Evolutionary conservation across 2,329 filamentous ascomycete species (phyloP).

Genomic region (Cephalotrichum gorgonifer): DNA sequence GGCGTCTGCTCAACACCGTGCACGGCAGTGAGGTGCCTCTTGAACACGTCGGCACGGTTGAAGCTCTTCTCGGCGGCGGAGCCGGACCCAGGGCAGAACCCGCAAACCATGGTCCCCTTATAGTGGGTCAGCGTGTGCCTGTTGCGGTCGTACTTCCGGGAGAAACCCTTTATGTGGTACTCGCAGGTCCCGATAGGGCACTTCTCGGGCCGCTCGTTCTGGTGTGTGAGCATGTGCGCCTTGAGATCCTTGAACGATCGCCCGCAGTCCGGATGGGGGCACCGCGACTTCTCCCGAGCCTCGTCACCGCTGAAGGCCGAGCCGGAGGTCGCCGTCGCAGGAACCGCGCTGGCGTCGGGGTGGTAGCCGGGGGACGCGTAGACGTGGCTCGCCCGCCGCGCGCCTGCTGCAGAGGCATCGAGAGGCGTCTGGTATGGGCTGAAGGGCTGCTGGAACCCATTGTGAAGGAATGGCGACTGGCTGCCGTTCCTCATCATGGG

Average conservation of each 20-base stretch:
- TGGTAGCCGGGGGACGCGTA: constrained; percentile 50
- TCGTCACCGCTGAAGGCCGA: constrained; percentile 54
- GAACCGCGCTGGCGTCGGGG: constrained; percentile 37
- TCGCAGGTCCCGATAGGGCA: constrained; percentile 88
- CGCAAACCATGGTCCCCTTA: constrained; percentile 95
- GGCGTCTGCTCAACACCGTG: constrained; percentile 90
- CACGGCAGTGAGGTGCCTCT: constrained; percentile 81
- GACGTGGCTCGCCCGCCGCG: constrained; percentile 56
- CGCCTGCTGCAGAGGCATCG: constrained; percentile 18
- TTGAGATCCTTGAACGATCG: constrained; percentile 84
- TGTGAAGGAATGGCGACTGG: constrained; percentile 57
- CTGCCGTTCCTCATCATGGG: constrained; percentile 40
- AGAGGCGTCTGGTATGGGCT: constrained; percentile 38
- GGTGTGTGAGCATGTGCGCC: constrained; percentile 90
- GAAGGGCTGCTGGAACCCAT: constrained; percentile 43
- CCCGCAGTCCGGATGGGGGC: constrained; percentile 75
- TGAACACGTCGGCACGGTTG: constrained; percentile 92
- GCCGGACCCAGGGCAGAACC: constrained; percentile 83
- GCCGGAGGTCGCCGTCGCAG: too few species aligned
- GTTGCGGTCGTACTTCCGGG: constrained; percentile 94
- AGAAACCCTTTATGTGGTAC: constrained; percentile 86
- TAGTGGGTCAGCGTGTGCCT: constrained; percentile 89
- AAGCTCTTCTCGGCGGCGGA: constrained; percentile 90
- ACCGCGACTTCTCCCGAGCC: constrained; percentile 59
- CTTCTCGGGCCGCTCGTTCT: constrained; percentile 84